phyloP scores from a whole-genome alignment of 108 stramenopile genomes.

The Stephanodiscus minutulus region DNA sequence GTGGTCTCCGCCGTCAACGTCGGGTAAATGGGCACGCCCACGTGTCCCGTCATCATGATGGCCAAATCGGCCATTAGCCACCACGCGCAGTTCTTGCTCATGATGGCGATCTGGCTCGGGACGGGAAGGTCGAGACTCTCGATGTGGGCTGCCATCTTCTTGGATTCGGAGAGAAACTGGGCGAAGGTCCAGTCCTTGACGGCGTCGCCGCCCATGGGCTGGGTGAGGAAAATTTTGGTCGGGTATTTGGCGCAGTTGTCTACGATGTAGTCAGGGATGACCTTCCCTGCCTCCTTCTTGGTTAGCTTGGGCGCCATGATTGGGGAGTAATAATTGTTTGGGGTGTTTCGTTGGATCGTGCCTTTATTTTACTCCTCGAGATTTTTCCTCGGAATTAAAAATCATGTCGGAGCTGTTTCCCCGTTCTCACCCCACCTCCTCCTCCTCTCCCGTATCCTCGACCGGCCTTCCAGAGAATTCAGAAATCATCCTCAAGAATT shows the following conservation, averaged over 20 bases:
- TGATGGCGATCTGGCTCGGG: conserved; percentile 68
- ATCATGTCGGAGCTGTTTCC: too few relatives aligned
- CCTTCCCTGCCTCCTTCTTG: conserved; percentile 45
- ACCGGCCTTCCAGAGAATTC: conserved; percentile 46
- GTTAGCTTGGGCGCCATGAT: conserved; percentile 15
- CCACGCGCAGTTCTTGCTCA: conserved; percentile 76
- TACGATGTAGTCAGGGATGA: conserved; percentile 66
- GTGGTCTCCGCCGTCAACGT: conserved; percentile 74
- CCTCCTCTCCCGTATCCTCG: conserved; percentile 13
- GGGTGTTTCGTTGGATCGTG: too few relatives aligned
- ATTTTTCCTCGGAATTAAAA: too few relatives aligned
- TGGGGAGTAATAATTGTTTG: conserved; percentile 2
- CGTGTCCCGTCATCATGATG: conserved; percentile 74
- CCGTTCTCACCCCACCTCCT: conserved; percentile 1
- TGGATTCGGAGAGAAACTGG: conserved; percentile 66
- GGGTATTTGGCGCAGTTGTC: conserved; percentile 62
- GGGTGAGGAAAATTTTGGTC: conserved; percentile 61
- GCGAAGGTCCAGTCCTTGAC: conserved; percentile 63
- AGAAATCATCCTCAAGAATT: conserved; percentile 60
- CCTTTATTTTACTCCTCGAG: neutral
- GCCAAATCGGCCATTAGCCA: conserved; percentile 84
- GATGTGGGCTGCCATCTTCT: conserved; percentile 73
- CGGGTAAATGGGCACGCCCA: conserved; percentile 71
- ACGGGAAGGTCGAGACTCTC: conserved; percentile 48
- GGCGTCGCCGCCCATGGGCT: conserved; percentile 69